Percentiles rank a stretch among this genome's conserved stretches.
Conservation (phyloP, 768 basidiomycete genomes). For the Chiua virens region DNA sequence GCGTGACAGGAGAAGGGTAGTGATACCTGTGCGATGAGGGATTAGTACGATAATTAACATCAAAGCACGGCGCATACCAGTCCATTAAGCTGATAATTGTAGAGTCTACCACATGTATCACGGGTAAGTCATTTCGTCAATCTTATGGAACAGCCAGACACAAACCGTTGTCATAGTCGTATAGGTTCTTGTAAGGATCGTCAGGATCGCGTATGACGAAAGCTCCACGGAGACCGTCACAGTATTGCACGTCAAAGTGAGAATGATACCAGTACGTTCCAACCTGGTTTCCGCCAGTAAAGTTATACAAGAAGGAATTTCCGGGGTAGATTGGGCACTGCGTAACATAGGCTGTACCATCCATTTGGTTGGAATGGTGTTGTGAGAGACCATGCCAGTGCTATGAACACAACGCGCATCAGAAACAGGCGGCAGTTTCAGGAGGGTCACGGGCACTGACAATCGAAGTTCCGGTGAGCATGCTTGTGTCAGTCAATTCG, state of each 20-base stretch:
- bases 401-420: slow-evolving; percentile 12
- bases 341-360: slow-evolving; percentile 39
- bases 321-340: slow-evolving; percentile 40
- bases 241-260: slow-evolving; percentile 19
- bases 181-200: slow-evolving; percentile 16
- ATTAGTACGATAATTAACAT: not conserved
- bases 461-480: slow-evolving; percentile 21
- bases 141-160: not conserved
- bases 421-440: not conserved
- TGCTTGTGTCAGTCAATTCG: slow-evolving; percentile 18
- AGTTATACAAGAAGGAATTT: slow-evolving; percentile 38
- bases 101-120: not conserved
- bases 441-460: slow-evolving; percentile 10
- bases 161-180: slow-evolving; percentile 25
- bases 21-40: slow-evolving; percentile 17
- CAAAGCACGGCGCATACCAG: slow-evolving; percentile 10
- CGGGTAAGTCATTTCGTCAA: not conserved
- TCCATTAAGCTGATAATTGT: slow-evolving; percentile 34
- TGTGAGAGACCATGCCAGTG: slow-evolving; percentile 32
- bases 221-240: slow-evolving; percentile 48
- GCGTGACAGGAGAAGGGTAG: slow-evolving; percentile 3
- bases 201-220: slow-evolving; percentile 43
- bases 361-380: slow-evolving; percentile 17
- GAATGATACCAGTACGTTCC: slow-evolving; percentile 42
- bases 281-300: slow-evolving; percentile 28